Conservation (phyloP, 306 rosid genomes). For the Quercus parvula region DNA sequence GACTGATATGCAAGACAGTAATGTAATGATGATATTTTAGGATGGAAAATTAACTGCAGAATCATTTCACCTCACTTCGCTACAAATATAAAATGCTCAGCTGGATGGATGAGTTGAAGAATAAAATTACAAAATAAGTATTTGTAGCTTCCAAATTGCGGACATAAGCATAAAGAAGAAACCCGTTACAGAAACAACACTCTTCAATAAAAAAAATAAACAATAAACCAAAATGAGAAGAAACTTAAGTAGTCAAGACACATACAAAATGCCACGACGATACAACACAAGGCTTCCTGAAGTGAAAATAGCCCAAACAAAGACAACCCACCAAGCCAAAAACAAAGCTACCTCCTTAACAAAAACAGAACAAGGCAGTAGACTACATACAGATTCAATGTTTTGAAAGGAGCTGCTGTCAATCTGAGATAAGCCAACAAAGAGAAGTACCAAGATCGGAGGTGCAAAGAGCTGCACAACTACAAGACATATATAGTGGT, state of each 20-base stretch:
- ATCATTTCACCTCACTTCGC: neutral
- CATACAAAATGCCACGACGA: slow-evolving; percentile 58
- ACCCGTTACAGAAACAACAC: slow-evolving; percentile 27
- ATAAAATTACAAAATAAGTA: slow-evolving; percentile 10
- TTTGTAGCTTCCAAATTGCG: neutral
- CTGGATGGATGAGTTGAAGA: neutral
- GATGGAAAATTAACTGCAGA: neutral
- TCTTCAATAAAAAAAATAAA: slow-evolving; percentile 27
- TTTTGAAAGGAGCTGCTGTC: slow-evolving; percentile 33
- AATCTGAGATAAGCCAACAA: slow-evolving; percentile 60
- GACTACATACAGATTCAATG: slow-evolving; percentile 25
- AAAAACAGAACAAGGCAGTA: slow-evolving; percentile 50
- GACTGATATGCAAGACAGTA: neutral
- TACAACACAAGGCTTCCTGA: slow-evolving; percentile 55
- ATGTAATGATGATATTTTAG: neutral
- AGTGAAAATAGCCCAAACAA: slow-evolving; percentile 56
- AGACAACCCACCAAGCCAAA: slow-evolving; percentile 89
- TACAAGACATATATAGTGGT: slow-evolving; percentile 82
- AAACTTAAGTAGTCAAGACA: slow-evolving; percentile 55
- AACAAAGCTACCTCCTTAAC: slow-evolving; percentile 54
- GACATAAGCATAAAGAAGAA: slow-evolving; percentile 3
- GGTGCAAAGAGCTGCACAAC: slow-evolving; percentile 71
- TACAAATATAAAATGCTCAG: neutral
- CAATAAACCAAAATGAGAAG: slow-evolving; percentile 24
- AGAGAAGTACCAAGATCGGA: slow-evolving; percentile 56